Evolutionary conservation across 2,329 filamentous ascomycete species (phyloP), one percentile per base, ranked within the genome.

Genomic region (Aspergillus terreus): DNA sequence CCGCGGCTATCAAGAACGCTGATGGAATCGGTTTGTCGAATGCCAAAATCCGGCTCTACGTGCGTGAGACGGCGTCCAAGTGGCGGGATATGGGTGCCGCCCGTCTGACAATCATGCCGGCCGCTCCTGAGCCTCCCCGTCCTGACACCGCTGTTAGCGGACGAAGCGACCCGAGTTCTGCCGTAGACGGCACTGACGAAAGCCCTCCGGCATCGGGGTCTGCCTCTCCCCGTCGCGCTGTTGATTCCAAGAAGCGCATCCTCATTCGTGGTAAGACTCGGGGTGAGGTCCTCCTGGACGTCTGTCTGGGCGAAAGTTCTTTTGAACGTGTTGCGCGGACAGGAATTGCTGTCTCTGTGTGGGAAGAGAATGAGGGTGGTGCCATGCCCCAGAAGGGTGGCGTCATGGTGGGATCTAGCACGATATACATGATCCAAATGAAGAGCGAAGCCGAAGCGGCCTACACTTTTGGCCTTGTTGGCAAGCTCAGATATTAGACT

Each of bases 21-120:
- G 79, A 84, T 19, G 87, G 86, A 49, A 84, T 90, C 51, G 86
- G 86, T 49, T 61, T 75, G 5, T 71, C 70, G 6, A 91, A 94
- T 63, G 84, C 92, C 47, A 92, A 92, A 61, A 89, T 96, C 60
- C 82, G 91, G 33, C 81, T 97, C 11, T 96, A 97, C 68, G 78
- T 89, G 45, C 85, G 92, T 46, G 86, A 91, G 53, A 77, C 76
- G 9, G 78, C 83, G 11, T 84, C 84, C 46, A 92, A 92, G 67
- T 99, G 94, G 94, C 85, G 90, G 55, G 92, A 97, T 67, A 85
- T 92, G 75, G 92, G 94, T 58, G 85, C 89, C 60, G 95, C 91
- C 54, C 80, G 84, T 35, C 76, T 99, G 53, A 90, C 88, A 14
- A 90, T 99, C 63, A 84, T 91, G 67, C 82, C 86, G 78, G 47